Evolutionary conservation across 2,329 filamentous ascomycete species (phyloP).

Genomic region (Beauveria scarabaeidicola): DNA sequence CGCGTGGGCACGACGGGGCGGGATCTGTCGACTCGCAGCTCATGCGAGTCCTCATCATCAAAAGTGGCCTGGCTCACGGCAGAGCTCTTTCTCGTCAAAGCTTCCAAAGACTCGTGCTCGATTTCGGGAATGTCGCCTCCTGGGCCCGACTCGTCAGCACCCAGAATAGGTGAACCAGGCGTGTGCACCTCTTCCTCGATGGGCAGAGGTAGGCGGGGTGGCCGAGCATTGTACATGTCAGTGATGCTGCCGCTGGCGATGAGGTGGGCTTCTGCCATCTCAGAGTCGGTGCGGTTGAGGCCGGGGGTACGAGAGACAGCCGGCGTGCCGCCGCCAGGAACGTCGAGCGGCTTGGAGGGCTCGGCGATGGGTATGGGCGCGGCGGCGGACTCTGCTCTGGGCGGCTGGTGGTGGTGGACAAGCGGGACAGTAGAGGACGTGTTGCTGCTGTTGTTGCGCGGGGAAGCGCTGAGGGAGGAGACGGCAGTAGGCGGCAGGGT

Average conservation of each 20-base stretch:
- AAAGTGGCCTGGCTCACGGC: conserved; percentile 53
- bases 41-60: conserved; percentile 73
- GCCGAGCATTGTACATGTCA: conserved; percentile 59
- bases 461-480: conserved; percentile 40
- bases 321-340: conserved; percentile 33
- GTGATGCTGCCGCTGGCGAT: conserved; percentile 50
- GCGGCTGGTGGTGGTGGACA: conserved; percentile 23
- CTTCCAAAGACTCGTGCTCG: conserved; percentile 42
- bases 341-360: conserved; percentile 51
- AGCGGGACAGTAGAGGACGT: conserved; percentile 21
- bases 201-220: conserved; percentile 81
- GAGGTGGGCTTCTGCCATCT: conserved; percentile 29
- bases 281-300: conserved; percentile 20
- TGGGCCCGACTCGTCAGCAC: conserved; percentile 57
- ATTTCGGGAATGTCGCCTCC: conserved; percentile 43
- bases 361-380: conserved; percentile 21
- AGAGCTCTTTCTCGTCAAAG: conserved; percentile 46
- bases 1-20: conserved; percentile 73
- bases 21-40: conserved; percentile 65
- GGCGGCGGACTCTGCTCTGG: conserved; percentile 40
- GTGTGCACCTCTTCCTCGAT: conserved; percentile 88
- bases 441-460: conserved; percentile 25
- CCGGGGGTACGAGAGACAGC: conserved; percentile 29
- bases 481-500: conserved; percentile 39
- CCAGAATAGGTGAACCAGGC: conserved; percentile 82